phyloP scores from a whole-genome alignment of 1,284 basidiomycete species.

The Inonotus obliquus region DNA sequence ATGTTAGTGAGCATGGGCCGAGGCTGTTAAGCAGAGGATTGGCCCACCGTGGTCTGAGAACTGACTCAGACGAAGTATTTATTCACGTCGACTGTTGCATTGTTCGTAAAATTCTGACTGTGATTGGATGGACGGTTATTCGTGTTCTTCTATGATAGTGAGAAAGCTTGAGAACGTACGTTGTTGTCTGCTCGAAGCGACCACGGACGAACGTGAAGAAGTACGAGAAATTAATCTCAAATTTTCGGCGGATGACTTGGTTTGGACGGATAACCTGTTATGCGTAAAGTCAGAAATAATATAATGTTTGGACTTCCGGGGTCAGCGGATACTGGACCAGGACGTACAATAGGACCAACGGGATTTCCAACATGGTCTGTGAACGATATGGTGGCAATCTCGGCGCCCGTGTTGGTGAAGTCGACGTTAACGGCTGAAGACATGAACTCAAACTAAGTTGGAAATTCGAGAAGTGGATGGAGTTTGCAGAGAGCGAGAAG shows the following conservation, averaged over 20 bases:
- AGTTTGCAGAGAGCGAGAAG: not conserved
- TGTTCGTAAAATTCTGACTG: slow-evolving; percentile 6
- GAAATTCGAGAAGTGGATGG: not conserved
- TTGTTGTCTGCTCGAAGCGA: not conserved
- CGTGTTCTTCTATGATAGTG: not conserved
- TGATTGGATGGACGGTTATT: not conserved
- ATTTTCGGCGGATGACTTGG: slow-evolving; percentile 2
- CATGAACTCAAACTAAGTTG: not conserved
- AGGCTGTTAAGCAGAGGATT: not conserved
- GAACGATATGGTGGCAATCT: slow-evolving; percentile 3
- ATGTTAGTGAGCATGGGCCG: too few relatives aligned
- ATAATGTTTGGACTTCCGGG: not conserved
- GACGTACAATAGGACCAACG: not conserved
- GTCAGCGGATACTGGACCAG: not conserved
- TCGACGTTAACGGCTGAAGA: slow-evolving; percentile 2
- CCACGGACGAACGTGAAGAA: slow-evolving; percentile 3
- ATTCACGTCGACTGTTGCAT: slow-evolving; percentile 7
- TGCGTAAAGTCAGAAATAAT: not conserved
- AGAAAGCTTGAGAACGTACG: not conserved
- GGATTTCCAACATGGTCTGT: slow-evolving; percentile 1
- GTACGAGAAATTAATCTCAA: slow-evolving; percentile 6
- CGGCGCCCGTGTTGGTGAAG: slow-evolving; percentile 9
- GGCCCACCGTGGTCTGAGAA: not conserved
- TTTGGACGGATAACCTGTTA: not conserved
- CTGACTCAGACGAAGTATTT: slow-evolving; percentile 8